These are phyloP conservation scores for Calonectria pseudoreteaudii DNA, from an alignment of 2,329 filamentous ascomycete genomes.

Conservation along the genomic window DNA sequence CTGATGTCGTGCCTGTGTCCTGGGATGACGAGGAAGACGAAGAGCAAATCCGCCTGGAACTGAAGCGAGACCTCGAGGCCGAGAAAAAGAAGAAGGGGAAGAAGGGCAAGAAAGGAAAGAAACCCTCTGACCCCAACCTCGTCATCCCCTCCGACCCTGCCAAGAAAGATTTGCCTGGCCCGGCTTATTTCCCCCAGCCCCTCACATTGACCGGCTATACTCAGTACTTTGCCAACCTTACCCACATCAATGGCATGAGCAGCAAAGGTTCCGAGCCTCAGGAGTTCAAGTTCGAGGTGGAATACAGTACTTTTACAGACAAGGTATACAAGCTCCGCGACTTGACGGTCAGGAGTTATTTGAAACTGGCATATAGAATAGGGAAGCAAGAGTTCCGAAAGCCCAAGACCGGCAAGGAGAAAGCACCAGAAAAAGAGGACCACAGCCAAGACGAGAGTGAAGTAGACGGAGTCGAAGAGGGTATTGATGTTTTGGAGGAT, in stretches of 20 bases:
- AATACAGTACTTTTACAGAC: slow-evolving; percentile 88
- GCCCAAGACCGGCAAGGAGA: slow-evolving; percentile 37
- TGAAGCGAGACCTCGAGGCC: slow-evolving; percentile 39
- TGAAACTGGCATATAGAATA: slow-evolving; percentile 85
- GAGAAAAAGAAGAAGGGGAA: slow-evolving; percentile 55
- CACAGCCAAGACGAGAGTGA: slow-evolving; percentile 40
- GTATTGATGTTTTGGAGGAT: slow-evolving; percentile 43
- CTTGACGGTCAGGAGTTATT: slow-evolving; percentile 84
- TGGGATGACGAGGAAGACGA: slow-evolving; percentile 47
- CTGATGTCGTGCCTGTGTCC: slow-evolving; percentile 11
- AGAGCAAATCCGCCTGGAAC: slow-evolving; percentile 38
- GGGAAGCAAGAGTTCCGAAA: slow-evolving; percentile 54
- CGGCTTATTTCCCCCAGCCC: slow-evolving; percentile 88
- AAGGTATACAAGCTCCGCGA: slow-evolving; percentile 80
- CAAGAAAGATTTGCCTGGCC: slow-evolving; percentile 80
- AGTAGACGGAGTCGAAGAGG: slow-evolving; percentile 40
- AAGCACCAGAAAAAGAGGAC: slow-evolving; percentile 31
- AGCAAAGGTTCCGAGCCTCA: slow-evolving; percentile 69
- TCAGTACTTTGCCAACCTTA: slow-evolving; percentile 97
- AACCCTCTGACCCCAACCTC: slow-evolving; percentile 70
- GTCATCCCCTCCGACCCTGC: slow-evolving; percentile 78
- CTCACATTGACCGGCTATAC: slow-evolving; percentile 84
- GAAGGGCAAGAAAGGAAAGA: slow-evolving; percentile 61
- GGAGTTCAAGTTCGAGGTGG: slow-evolving; percentile 80
- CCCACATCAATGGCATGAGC: slow-evolving; percentile 75